Evolutionary conservation across 2,329 filamentous ascomycete genomes (phyloP).

Genomic region (Beauveria australis): DNA sequence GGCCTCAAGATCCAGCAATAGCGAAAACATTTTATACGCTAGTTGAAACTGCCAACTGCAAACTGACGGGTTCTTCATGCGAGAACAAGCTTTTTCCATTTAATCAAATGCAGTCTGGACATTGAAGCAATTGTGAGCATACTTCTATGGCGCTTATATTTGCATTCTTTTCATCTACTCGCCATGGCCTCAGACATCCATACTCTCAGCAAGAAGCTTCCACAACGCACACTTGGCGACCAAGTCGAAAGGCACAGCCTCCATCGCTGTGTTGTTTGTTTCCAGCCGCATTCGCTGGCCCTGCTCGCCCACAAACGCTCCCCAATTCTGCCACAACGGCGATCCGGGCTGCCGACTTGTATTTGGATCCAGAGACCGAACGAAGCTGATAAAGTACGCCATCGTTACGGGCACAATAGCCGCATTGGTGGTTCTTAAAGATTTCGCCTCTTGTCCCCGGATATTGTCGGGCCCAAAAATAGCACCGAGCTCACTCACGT

Average conservation of each 20-base stretch:
- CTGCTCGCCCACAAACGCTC: not conserved
- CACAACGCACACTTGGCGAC: constrained; percentile 31
- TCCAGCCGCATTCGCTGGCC: constrained; percentile 29
- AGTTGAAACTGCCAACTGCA: too few species aligned
- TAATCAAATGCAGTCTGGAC: not conserved
- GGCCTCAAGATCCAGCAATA: too few species aligned
- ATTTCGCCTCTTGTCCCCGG: constrained; percentile 18
- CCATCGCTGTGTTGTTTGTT: constrained; percentile 30
- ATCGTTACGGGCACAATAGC: constrained; percentile 37
- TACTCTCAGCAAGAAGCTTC: constrained; percentile 24
- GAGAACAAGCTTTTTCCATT: not conserved
- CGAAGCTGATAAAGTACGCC: constrained; percentile 43
- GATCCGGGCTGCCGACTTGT: constrained; percentile 22
- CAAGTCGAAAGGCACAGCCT: constrained; percentile 26
- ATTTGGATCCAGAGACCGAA: constrained; percentile 37
- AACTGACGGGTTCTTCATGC: not conserved
- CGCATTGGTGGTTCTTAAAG: constrained; percentile 37
- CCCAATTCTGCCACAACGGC: constrained; percentile 36
- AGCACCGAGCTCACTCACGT: constrained; percentile 39
- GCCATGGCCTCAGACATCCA: constrained; percentile 10
- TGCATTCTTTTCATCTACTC: not conserved
- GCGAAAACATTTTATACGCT: not conserved
- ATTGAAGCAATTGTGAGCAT: not conserved
- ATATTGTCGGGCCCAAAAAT: constrained; percentile 36
- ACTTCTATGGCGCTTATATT: not conserved